Evolutionary conservation across 202 grass and related monocot species (phyloP).

Genomic region (Panicum hallii): DNA sequence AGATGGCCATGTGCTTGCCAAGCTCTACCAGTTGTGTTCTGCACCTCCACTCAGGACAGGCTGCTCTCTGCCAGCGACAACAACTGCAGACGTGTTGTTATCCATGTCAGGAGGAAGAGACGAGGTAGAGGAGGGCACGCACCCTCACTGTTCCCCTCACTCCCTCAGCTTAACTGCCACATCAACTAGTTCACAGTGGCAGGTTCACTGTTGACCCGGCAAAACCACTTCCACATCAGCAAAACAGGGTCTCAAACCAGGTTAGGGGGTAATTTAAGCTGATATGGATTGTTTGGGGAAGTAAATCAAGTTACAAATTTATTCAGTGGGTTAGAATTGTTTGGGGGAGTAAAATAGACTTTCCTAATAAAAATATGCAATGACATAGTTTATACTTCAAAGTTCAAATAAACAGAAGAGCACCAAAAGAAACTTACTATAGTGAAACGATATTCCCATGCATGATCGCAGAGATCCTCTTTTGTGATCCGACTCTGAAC

Average conservation of each 20-base stretch:
- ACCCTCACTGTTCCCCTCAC: not conserved
- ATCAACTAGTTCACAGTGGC: not conserved
- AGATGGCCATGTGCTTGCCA: too few relatives aligned
- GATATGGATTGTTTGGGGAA: not conserved
- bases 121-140: not conserved
- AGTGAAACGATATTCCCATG: constrained; percentile 84
- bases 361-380: constrained; percentile 10
- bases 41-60: too few relatives aligned
- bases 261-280: not conserved
- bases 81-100: not conserved
- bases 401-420: constrained; percentile 26
- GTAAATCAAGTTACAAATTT: not conserved
- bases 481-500: constrained; percentile 77
- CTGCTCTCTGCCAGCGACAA: not conserved
- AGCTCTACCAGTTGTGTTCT: not conserved
- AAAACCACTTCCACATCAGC: not conserved
- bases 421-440: constrained; percentile 53
- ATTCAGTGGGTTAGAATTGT: not conserved
- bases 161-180: not conserved
- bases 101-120: not conserved
- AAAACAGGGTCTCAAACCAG: not conserved
- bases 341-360: too few relatives aligned
- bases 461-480: constrained; percentile 88
- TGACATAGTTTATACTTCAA: not conserved
- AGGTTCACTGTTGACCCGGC: not conserved